These are phyloP conservation scores for Isoetes taiwanensis DNA, from an alignment of 75 land plant genomes.

Conservation along the genomic window DNA sequence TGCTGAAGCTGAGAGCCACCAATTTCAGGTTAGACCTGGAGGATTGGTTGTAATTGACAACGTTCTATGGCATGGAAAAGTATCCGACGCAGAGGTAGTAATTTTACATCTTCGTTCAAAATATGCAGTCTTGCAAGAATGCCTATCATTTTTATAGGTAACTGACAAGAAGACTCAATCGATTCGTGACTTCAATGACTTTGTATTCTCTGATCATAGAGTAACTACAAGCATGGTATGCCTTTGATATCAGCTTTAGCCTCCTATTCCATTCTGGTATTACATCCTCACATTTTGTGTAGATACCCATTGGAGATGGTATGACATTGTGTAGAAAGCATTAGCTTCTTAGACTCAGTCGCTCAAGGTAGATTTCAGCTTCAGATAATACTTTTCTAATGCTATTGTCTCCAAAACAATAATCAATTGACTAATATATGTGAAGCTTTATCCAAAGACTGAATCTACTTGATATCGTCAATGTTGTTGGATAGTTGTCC, in stretches of 20 bases:
- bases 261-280: background rate
- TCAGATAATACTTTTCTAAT: no score
- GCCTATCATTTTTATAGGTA: conserved; percentile 27
- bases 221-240: conserved; percentile 59
- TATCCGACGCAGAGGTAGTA: conserved; percentile 47
- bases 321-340: conserved; percentile 82
- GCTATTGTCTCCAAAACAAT: no score
- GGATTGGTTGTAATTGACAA: conserved; percentile 80
- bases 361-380: no score
- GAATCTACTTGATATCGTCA: no score
- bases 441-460: no score
- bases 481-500: no score
- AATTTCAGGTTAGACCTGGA: conserved; percentile 55
- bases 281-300: background rate
- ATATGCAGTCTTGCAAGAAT: background rate
- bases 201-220: conserved; percentile 40
- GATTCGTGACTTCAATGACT: conserved; percentile 59
- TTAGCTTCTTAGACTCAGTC: no score
- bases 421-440: no score
- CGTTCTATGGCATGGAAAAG: conserved; percentile 92
- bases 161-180: conserved; percentile 45
- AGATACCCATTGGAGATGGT: conserved; percentile 93
- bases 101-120: background rate
- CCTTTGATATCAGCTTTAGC: background rate
- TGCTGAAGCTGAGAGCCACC: no score